Base-by-base conservation (phyloP, 148 eudicot genomes). In the Rhododendron griersonianum region DNA sequence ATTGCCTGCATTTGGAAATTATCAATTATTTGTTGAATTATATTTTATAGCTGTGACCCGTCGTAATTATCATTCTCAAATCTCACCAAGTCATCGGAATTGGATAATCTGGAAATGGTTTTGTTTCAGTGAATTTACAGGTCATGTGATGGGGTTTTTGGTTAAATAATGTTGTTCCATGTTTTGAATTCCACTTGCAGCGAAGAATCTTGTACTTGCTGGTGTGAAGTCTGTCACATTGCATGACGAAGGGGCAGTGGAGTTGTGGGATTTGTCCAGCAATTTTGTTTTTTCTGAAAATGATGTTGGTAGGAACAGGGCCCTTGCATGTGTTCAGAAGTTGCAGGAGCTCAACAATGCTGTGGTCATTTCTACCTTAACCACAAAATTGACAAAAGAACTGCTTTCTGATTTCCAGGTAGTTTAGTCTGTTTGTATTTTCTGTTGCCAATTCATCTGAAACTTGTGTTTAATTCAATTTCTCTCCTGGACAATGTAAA, bases 291-390 rank as follows among this genome's bases (percentile, higher is more conserved):
- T 94, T 85, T 87, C 93, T 11, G 94, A 92, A 87, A 88, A 63
- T 86, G 96, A 94, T 90, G 87, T 94, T 45, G 96, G 96, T 33
- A 94, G 91, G 87, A 94, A 92, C 88, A 91, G 96, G 84, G 96
- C 95, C 67, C 87, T 89, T 89, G 93, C 93, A 86, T 90, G 90
- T 91, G 90, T 92, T 82, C 93, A 91, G 63, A 92, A 92, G 91
- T 77, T 94, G 91, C 95, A 92, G 86, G 96, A 94, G 86, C 91
- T 94, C 61, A 94, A 94, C 86, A 92, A 92, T 91, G 93, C 93
- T 86, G 96, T 94, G 81, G 90, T 91, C 78, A 92, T 94, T 80
- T 90, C 96, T 73, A 63, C 93, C 87, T 33, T 90, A 83, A 88
- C 91, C 39, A 75, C 89, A 75, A 86, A 85, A 79, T 86, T 92